A percentile compares a stretch with the other conserved stretches of the same genome.
phyloP scores from a whole-genome alignment of 2,329 filamentous ascomycete species.

The Alternaria sp. region DNA sequence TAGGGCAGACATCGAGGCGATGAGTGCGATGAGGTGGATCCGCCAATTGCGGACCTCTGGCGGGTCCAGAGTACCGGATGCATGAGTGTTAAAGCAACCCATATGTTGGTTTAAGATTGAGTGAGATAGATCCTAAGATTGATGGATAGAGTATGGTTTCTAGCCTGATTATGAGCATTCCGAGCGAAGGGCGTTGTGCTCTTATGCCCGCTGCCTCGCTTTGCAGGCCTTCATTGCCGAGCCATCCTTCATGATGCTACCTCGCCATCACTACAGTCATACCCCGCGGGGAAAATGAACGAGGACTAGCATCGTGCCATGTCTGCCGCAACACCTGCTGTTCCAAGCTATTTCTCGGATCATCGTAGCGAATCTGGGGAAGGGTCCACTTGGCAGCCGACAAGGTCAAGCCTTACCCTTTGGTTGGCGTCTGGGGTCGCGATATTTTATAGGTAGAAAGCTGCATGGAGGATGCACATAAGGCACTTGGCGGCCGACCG shows the following conservation, averaged over 20 bases:
- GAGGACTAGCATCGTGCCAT: slow-evolving; percentile 21
- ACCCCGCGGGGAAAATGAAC: slow-evolving; percentile 20
- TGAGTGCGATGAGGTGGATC: slow-evolving; percentile 43
- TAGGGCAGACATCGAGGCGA: slow-evolving; percentile 48
- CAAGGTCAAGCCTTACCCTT: slow-evolving; percentile 24
- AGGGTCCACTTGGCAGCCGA: slow-evolving; percentile 24
- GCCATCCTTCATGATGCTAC: slow-evolving; percentile 16
- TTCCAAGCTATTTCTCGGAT: slow-evolving; percentile 16
- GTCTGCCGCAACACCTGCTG: slow-evolving; percentile 17
- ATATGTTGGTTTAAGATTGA: slow-evolving; percentile 7
- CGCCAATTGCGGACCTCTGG: slow-evolving; percentile 47
- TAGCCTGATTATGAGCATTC: not conserved
- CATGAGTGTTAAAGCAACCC: slow-evolving; percentile 41
- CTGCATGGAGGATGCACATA: slow-evolving; percentile 11
- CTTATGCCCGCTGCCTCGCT: slow-evolving; percentile 9
- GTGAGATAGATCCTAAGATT: not conserved
- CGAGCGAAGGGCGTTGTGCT: not conserved
- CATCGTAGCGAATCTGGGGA: slow-evolving; percentile 25
- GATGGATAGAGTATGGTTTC: not conserved
- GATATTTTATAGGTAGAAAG: slow-evolving; percentile 16
- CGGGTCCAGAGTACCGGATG: slow-evolving; percentile 42
- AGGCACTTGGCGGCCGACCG: slow-evolving; percentile 16
- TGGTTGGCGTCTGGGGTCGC: slow-evolving; percentile 15
- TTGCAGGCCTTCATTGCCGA: slow-evolving; percentile 5
- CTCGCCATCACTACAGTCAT: slow-evolving; percentile 13